phyloP scores from a whole-genome alignment of 2,329 filamentous ascomycete species.

The Trichoderma simmonsii region DNA sequence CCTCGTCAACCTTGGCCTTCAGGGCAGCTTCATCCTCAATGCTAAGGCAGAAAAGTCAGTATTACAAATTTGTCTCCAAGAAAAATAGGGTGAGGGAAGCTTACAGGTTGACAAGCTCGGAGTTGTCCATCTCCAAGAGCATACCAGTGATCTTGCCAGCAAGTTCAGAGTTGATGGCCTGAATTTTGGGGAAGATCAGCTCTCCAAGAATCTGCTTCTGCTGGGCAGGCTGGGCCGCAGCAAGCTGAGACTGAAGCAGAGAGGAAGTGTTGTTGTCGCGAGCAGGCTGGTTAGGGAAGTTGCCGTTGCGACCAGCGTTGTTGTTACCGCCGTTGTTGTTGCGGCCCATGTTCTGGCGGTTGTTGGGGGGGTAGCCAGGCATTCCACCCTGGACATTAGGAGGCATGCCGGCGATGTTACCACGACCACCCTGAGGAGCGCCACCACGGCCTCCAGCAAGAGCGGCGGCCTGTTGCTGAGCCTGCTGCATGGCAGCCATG shows the following conservation, averaged over 20 bases:
- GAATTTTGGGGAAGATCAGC: conserved; percentile 97
- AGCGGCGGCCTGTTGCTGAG: conserved; percentile 52
- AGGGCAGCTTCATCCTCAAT: conserved; percentile 87
- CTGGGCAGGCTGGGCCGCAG: conserved; percentile 60
- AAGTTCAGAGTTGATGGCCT: conserved; percentile 87
- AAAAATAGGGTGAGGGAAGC: conserved; percentile 41
- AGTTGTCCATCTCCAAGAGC: conserved; percentile 99
- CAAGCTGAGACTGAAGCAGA: conserved; percentile 57
- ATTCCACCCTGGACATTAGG: conserved; percentile 57
- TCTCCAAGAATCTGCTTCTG: conserved; percentile 99
- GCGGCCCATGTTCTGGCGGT: conserved; percentile 49
- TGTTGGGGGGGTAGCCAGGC: conserved; percentile 57
- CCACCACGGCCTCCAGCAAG: conserved; percentile 61
- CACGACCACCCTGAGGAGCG: conserved; percentile 64
- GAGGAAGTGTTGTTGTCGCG: conserved; percentile 38
- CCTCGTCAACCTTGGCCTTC: conserved; percentile 94
- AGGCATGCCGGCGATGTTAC: conserved; percentile 72
- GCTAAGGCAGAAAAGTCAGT: conserved; percentile 44
- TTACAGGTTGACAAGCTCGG: conserved; percentile 92
- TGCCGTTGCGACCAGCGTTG: conserved; percentile 42
- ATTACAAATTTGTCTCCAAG: not conserved
- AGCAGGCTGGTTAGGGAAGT: conserved; percentile 46
- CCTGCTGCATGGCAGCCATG: conserved; percentile 80
- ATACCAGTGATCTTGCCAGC: conserved; percentile 99
- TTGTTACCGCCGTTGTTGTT: conserved; percentile 46